Conservation (phyloP, 2,329 filamentous ascomycete genomes). For the Aspergillus sp. region DNA sequence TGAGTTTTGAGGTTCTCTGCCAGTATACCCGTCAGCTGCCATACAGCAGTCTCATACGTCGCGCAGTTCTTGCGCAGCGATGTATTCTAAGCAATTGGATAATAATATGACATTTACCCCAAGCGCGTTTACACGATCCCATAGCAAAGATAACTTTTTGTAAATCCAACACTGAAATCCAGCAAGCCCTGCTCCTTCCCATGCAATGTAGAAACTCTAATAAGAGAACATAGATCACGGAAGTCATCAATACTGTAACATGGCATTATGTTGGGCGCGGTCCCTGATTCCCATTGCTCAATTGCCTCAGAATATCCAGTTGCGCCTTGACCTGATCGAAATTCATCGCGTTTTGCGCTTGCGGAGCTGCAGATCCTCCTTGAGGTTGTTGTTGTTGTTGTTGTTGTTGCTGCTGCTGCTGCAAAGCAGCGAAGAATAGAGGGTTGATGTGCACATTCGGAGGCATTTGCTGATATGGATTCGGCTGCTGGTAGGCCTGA, state of each 20-base stretch:
- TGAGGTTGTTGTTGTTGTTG: constrained; percentile 18
- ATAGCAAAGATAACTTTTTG: constrained; percentile 6
- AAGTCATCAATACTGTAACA: constrained; percentile 4
- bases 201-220: constrained; percentile 16
- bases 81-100: too few species aligned
- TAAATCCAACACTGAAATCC: constrained; percentile 2
- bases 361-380: constrained; percentile 16
- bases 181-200: constrained; percentile 7
- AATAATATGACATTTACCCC: background rate
- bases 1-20: constrained; percentile 14
- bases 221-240: constrained; percentile 6
- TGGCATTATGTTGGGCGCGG: constrained; percentile 17
- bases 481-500: constrained; percentile 34
- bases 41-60: too few species aligned
- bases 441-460: constrained; percentile 48
- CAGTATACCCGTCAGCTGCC: too few species aligned
- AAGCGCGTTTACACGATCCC: background rate
- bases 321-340: constrained; percentile 36
- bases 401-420: constrained; percentile 35
- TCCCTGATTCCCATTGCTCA: constrained; percentile 26
- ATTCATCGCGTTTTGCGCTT: constrained; percentile 22
- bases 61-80: too few species aligned
- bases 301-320: constrained; percentile 30
- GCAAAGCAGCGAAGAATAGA: constrained; percentile 43
- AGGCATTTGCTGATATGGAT: constrained; percentile 31